Percentiles rank a stretch among this genome's conserved stretches.
Evolutionary conservation across 257 asterid species (phyloP).

Genomic region (Mitragyna speciosa): DNA sequence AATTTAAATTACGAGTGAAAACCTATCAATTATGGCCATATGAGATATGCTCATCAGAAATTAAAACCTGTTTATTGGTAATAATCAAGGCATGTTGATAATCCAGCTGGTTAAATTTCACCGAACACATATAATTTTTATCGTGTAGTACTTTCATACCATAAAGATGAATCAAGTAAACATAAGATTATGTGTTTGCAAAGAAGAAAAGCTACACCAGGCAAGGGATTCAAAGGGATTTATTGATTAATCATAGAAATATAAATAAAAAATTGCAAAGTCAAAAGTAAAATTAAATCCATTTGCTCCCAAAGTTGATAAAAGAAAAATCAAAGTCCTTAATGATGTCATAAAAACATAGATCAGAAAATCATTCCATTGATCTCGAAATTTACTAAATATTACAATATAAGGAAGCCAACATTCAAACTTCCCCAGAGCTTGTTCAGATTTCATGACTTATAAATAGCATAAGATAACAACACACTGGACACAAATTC

Average conservation of each 20-base stretch:
- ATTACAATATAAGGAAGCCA: background rate
- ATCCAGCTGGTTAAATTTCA: background rate
- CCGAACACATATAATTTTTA: background rate
- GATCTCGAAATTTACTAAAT: background rate
- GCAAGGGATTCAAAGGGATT: background rate
- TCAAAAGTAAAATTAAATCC: background rate
- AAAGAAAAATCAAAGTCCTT: background rate
- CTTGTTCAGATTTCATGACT: background rate
- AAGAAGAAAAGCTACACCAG: background rate
- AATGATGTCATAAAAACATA: background rate
- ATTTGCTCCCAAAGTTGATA: background rate
- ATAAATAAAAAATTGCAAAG: background rate
- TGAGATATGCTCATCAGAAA: background rate
- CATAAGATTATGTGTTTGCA: background rate
- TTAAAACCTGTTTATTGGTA: slow-evolving; percentile 8
- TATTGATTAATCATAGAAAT: background rate
- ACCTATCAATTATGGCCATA: background rate
- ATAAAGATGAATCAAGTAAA: too few relatives aligned
- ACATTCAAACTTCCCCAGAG: slow-evolving; percentile 1
- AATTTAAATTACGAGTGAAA: background rate
- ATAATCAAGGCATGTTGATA: background rate
- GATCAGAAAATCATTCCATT: background rate
- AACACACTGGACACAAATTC: background rate
- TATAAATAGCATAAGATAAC: background rate
- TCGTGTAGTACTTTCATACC: background rate